Conservation (phyloP, 331 rosid genomes). For the Malus hybrid region DNA sequence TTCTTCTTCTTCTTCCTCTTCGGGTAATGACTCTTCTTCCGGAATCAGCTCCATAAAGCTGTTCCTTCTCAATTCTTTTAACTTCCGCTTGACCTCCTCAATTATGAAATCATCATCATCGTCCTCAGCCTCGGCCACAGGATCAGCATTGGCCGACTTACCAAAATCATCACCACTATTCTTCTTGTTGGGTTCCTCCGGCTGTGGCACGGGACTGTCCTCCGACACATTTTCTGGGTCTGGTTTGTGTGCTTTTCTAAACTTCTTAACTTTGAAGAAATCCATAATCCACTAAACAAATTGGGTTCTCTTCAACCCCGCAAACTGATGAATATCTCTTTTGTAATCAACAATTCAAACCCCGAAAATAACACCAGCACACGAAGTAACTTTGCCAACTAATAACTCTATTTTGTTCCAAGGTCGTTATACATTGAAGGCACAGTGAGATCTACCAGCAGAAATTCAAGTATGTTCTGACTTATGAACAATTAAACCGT, state of each 20-base stretch:
- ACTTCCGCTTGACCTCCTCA: conserved; percentile 83
- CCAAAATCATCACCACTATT: conserved; percentile 19
- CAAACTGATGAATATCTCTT: not conserved
- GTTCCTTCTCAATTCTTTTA: conserved; percentile 85
- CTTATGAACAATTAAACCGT: not conserved
- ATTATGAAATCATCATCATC: conserved; percentile 70
- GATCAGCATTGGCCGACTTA: conserved; percentile 49
- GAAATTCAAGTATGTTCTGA: not conserved
- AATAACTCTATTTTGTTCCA: not conserved
- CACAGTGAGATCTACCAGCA: not conserved
- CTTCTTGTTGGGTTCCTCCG: conserved; percentile 41
- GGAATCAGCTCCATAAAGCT: conserved; percentile 97
- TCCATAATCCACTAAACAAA: conserved; percentile 38
- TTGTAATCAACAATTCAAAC: conserved; percentile 13
- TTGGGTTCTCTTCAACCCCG: not conserved
- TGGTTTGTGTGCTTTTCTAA: conserved; percentile 54
- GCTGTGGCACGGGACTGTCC: conserved; percentile 34
- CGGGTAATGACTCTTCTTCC: conserved; percentile 72
- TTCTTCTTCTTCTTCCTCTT: conserved; percentile 61
- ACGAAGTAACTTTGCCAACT: not conserved
- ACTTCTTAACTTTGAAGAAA: conserved; percentile 62
- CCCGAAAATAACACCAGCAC: conserved; percentile 23
- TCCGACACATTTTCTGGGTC: conserved; percentile 30
- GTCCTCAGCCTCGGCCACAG: conserved; percentile 52
- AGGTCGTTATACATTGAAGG: not conserved